These are phyloP conservation scores for Onygenales sp. DNA, from an alignment of 2,329 filamentous ascomycete genomes.

Conservation along the genomic window DNA sequence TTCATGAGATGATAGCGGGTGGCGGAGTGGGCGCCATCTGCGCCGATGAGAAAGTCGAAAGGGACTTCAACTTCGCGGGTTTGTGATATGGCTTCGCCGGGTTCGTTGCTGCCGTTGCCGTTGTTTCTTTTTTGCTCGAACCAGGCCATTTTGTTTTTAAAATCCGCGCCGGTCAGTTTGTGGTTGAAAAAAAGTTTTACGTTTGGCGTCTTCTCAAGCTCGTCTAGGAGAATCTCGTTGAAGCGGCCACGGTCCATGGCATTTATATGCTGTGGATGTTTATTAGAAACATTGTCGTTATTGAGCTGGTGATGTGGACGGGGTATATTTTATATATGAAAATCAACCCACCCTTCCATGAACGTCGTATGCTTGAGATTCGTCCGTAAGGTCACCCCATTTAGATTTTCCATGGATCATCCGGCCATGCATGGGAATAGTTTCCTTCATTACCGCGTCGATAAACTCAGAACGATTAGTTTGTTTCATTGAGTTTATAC, in stretches of 20 bases:
- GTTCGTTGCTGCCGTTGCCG: conserved; percentile 20
- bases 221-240: conserved; percentile 75
- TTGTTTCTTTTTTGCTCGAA: conserved; percentile 53
- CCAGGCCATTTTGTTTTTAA: conserved; percentile 70
- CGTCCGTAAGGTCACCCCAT: conserved; percentile 60
- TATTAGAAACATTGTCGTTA: background rate
- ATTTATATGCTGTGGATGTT: conserved; percentile 56
- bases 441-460: conserved; percentile 62
- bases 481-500: conserved; percentile 75
- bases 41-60: conserved; percentile 92
- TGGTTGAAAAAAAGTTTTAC: conserved; percentile 89
- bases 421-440: conserved; percentile 87
- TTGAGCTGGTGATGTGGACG: background rate
- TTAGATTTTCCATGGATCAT: conserved; percentile 78
- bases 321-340: background rate
- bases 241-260: conserved; percentile 77
- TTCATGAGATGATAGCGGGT: conserved; percentile 95
- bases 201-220: conserved; percentile 74
- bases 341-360: conserved; percentile 61
- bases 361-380: conserved; percentile 81
- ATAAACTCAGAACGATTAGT: conserved; percentile 59
- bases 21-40: conserved; percentile 89
- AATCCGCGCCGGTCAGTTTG: conserved; percentile 85
- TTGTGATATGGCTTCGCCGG: conserved; percentile 31
- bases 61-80: conserved; percentile 64